These are phyloP conservation scores for Jackrogersella minutella DNA, from an alignment of 495 filamentous ascomycete species.

Conservation along the genomic window DNA sequence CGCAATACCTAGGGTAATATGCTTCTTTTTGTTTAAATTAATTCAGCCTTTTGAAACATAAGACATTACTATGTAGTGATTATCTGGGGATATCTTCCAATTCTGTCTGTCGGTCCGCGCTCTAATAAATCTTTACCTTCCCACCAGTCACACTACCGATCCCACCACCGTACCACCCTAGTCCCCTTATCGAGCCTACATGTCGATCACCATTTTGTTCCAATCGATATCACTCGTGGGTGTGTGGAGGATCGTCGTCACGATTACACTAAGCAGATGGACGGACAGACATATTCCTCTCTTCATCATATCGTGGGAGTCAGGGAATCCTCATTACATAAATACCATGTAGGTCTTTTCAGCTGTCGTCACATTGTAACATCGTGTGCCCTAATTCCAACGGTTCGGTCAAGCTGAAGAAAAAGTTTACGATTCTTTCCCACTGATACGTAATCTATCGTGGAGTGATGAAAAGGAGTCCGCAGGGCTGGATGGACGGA, in stretches of 20 bases:
- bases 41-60: slow-evolving; percentile 26
- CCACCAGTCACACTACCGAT: not conserved
- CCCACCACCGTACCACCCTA: not conserved
- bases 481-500: not conserved
- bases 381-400: slow-evolving; percentile 17
- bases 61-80: not conserved
- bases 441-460: not conserved
- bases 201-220: slow-evolving; percentile 36
- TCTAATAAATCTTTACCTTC: slow-evolving; percentile 14
- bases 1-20: not conserved
- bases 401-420: not conserved
- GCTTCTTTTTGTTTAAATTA: slow-evolving; percentile 4
- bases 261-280: slow-evolving; percentile 4
- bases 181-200: slow-evolving; percentile 19
- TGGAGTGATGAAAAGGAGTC: slow-evolving; percentile 2
- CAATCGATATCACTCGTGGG: slow-evolving; percentile 14
- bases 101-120: slow-evolving; percentile 21
- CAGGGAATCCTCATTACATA: slow-evolving; percentile 10
- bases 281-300: slow-evolving; percentile 10
- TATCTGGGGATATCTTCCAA: slow-evolving; percentile 1
- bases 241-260: slow-evolving; percentile 31
- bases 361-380: slow-evolving; percentile 35
- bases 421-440: too few species aligned
- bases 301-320: slow-evolving; percentile 6
- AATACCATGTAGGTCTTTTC: not conserved